Base-by-base conservation (phyloP, 495 filamentous ascomycete genomes). In the Rusavskia elegans region DNA sequence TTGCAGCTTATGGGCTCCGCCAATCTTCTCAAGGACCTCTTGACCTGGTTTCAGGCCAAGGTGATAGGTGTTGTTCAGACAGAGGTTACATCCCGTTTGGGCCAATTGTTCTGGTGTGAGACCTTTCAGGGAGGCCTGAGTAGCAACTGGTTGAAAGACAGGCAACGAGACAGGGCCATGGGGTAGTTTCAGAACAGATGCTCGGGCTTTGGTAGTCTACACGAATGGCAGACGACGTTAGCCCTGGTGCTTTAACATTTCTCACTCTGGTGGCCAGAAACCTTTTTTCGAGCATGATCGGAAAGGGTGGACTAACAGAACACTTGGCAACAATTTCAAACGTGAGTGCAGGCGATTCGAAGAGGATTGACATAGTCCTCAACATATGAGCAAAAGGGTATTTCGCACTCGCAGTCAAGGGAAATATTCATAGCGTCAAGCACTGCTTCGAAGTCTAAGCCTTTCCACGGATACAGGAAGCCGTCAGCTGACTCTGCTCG, bases 111-210 rank as follows among this genome's bases (percentile, higher is more conserved):
- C 83, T 2, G 89, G 87, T 27, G 92, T 96, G 51, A 99, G 68
- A 27, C 92, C 92, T 64, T 99, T 99, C 30, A 99, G 70, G 0
- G 90, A 89, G 0, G 85, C 92, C 66, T 99, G 92, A n/a, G 92
- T 97, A 17, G 93, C 92, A 29, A 97, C 92, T 17, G 92, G 92
- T 89, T 97, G 97, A 66, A 97, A 99, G 21, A 96, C 80, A 2
- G 92, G 92, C 11, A 96, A 76, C 49, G 84, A 76, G 14, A 97
- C 89, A 0, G 83, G 74, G 59, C 92, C 92, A 78, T 97, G 93
- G 36, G 92, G 92, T 1, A 99, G 81, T 13, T 81, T 80, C 45
- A 99, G 77, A 51, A 81, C 80, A 51, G 89, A 87, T n/a, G 92
- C 92, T 56, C 92, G 83, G 13, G 92, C 92, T 76, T 90, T 89